Base-by-base conservation (phyloP, 495 filamentous ascomycete genomes). In the Gamarada debralockiae region DNA sequence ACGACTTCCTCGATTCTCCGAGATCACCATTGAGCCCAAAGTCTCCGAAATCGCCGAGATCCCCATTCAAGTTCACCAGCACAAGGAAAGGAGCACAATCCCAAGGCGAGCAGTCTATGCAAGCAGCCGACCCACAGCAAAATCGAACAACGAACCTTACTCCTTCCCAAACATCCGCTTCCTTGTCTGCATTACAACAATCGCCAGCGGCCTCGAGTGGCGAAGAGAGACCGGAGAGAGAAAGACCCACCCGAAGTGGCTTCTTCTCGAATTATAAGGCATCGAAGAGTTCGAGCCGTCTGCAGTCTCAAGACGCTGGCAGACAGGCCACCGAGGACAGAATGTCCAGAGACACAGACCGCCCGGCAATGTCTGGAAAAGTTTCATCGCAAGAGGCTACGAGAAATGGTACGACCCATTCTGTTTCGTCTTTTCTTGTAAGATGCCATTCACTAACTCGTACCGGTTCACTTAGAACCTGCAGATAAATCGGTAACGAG, bases 11-110 rank as follows among this genome's bases (percentile, higher is more conserved):
- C 14, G 21, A 51, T 27, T 24, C 15, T 48, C 40, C 41, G 7
- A 39, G 41, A 46, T 54, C 59, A 63, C 71, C 52, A 56, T 15
- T 58, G 40, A 58, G 53, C 40, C 48, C 71, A 37, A 71, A 59
- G 50, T 78, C 75, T 46, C 75, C 75, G 37, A 72, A 68, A 57
- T 77, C 76, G 18, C 77, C 77, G 48, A 75, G 68, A 57, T 79
- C 77, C 17, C 77, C 77, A 7, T 73, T 78, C 58, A 65, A 69
- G 44, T 70, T 71, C 63, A 69, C 58, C 59, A 65, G 62, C 51
- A 60, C 63, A 55, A 70, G 53, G 59, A 58, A 58, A 53, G 12
- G 36, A 7, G 53, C 38, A 46, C 34, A 21, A 31, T 33, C 52
- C 8, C 41, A 40, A 17, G 17, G 12, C 33, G 17, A 24, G n/a